These are phyloP conservation scores for Russula sp. DNA, from an alignment of 768 basidiomycete species.

Conservation along the genomic window DNA sequence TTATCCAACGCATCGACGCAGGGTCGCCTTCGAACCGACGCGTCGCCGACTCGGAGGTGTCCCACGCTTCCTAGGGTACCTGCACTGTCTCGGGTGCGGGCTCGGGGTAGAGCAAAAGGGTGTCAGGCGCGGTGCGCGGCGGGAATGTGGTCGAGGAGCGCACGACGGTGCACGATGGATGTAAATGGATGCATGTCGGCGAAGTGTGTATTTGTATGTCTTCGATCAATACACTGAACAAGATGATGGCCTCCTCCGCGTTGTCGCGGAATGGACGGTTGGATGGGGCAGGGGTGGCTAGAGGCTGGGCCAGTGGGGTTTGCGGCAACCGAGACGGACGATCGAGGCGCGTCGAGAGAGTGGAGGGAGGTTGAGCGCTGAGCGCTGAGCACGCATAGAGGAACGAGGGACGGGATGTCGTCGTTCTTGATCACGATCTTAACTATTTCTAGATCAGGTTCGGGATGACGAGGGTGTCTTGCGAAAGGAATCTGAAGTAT, in stretches of 20 bases:
- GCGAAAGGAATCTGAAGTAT: conserved; percentile 34
- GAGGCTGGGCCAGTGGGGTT: conserved; percentile 26
- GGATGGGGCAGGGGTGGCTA: not conserved
- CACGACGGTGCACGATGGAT: conserved; percentile 32
- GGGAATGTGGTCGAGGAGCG: conserved; percentile 26
- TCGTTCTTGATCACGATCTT: too few relatives aligned
- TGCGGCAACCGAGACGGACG: conserved; percentile 33
- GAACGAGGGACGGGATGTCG: too few relatives aligned
- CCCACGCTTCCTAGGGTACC: conserved; percentile 34
- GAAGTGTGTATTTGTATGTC: not conserved
- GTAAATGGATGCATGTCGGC: conserved; percentile 30
- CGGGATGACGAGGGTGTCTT: conserved; percentile 33
- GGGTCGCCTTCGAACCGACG: conserved; percentile 34
- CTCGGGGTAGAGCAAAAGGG: conserved; percentile 9
- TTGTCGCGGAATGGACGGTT: conserved; percentile 31
- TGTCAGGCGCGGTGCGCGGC: not conserved
- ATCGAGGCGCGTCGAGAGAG: conserved; percentile 23
- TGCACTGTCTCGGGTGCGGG: not conserved
- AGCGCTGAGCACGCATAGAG: conserved; percentile 28
- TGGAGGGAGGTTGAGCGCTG: conserved; percentile 32
- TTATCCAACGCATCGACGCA: conserved; percentile 34
- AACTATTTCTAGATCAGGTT: too few relatives aligned
- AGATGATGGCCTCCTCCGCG: conserved; percentile 32
- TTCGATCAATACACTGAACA: conserved; percentile 32
- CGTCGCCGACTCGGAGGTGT: conserved; percentile 19